A percentile compares a stretch with the other conserved stretches of the same genome.
phyloP scores from a whole-genome alignment of 2,329 filamentous ascomycete species.

The Apiospora malaysiana region DNA sequence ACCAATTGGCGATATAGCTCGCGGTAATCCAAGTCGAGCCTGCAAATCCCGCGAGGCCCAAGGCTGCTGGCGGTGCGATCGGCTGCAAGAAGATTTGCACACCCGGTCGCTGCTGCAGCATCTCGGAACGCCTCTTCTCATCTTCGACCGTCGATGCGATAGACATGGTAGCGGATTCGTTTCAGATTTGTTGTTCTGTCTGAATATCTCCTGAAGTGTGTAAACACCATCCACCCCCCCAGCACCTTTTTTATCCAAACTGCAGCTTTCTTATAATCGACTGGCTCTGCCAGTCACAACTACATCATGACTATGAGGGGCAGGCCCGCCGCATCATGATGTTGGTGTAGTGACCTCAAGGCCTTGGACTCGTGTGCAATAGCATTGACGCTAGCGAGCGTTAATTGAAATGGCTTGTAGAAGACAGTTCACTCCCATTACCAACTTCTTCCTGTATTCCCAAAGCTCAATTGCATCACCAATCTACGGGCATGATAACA shows the following conservation, averaged over 20 bases:
- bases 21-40: conserved; percentile 37
- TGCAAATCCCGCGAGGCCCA: conserved; percentile 37
- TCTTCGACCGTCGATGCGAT: background rate
- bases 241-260: background rate
- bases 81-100: conserved; percentile 35
- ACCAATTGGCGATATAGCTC: conserved; percentile 30
- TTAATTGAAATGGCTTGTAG: background rate
- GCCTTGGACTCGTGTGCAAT: background rate
- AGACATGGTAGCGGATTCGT: conserved; percentile 16
- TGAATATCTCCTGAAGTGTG: background rate
- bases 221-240: background rate
- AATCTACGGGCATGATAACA: background rate
- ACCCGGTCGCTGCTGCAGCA: conserved; percentile 25
- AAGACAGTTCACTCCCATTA: background rate
- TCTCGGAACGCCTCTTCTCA: conserved; percentile 18
- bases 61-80: conserved; percentile 37
- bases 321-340: background rate
- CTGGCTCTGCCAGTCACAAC: background rate
- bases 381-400: conserved; percentile 12
- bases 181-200: background rate
- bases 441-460: background rate
- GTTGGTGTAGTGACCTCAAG: background rate
- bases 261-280: background rate
- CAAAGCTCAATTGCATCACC: background rate
- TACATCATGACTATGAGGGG: background rate